A percentile compares a stretch with the other conserved stretches of the same genome.
Conservation (phyloP, 2,329 filamentous ascomycete genomes). For the Thielaviopsis euricoi region DNA sequence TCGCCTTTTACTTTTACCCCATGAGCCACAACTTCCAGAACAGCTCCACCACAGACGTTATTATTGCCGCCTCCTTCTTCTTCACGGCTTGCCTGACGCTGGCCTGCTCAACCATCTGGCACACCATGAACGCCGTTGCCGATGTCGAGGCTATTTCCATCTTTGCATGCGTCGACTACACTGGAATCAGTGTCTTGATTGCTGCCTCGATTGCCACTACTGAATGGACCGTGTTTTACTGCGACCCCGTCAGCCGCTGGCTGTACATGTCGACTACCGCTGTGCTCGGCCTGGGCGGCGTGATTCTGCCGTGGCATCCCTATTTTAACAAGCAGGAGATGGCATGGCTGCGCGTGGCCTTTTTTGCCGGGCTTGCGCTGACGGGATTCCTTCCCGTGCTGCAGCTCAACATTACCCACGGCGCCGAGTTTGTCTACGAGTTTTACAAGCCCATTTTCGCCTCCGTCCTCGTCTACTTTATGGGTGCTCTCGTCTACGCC, state of each 20-base stretch:
- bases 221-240: constrained; percentile 98
- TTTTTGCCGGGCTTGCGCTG: constrained; percentile 72
- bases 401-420: constrained; percentile 65
- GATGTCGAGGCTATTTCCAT: constrained; percentile 79
- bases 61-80: constrained; percentile 90
- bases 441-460: constrained; percentile 84
- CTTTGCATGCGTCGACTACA: constrained; percentile 97
- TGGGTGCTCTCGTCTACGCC: constrained; percentile 75
- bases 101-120: constrained; percentile 90
- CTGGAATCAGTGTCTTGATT: constrained; percentile 86
- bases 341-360: constrained; percentile 81
- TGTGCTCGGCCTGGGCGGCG: constrained; percentile 65
- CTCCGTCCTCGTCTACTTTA: constrained; percentile 70
- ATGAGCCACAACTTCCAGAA: constrained; percentile 70
- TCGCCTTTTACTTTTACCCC: constrained; percentile 95
- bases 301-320: constrained; percentile 90
- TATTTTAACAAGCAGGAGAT: constrained; percentile 85
- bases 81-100: constrained; percentile 90
- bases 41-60: constrained; percentile 74
- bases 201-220: constrained; percentile 95
- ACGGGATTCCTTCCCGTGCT: constrained; percentile 82
- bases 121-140: constrained; percentile 96
- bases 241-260: constrained; percentile 76
- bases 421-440: constrained; percentile 62
- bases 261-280: constrained; percentile 73